These are phyloP conservation scores for Plantago ovata DNA, from an alignment of 257 asterid genomes.

Conservation along the genomic window DNA sequence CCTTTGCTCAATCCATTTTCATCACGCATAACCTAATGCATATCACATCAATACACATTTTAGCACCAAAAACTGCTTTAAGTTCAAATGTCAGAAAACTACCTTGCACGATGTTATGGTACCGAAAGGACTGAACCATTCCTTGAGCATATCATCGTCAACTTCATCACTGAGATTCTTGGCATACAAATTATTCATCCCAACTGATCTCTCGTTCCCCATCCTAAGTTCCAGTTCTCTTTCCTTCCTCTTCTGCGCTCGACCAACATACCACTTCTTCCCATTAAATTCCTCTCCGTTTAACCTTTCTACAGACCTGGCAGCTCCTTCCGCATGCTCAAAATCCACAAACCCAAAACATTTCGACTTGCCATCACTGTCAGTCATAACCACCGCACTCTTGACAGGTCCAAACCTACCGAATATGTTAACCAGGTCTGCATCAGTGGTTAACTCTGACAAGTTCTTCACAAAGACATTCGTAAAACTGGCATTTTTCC, in stretches of 20 bases:
- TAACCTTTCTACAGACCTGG: constrained; percentile 42
- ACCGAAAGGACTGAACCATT: constrained; percentile 54
- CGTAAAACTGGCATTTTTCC: constrained; percentile 46
- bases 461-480: constrained; percentile 66
- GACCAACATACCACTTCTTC: constrained; percentile 57
- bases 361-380: constrained; percentile 46
- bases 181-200: constrained; percentile 37
- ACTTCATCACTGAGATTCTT: constrained; percentile 49
- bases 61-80: too few species aligned
- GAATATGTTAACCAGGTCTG: constrained; percentile 36
- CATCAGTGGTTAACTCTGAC: constrained; percentile 38
- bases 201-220: constrained; percentile 37
- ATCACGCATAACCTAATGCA: constrained; percentile 52
- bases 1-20: constrained; percentile 55
- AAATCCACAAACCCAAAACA: constrained; percentile 69
- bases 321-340: constrained; percentile 52
- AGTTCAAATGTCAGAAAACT: constrained; percentile 1
- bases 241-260: constrained; percentile 56
- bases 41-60: background rate
- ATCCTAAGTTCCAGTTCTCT: constrained; percentile 45
- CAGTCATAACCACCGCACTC: constrained; percentile 48
- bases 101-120: constrained; percentile 60
- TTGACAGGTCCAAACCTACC: constrained; percentile 43
- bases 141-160: constrained; percentile 48
- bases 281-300: constrained; percentile 40